phyloP scores from a whole-genome alignment of 768 basidiomycete species.

The Crucibulum laeve region DNA sequence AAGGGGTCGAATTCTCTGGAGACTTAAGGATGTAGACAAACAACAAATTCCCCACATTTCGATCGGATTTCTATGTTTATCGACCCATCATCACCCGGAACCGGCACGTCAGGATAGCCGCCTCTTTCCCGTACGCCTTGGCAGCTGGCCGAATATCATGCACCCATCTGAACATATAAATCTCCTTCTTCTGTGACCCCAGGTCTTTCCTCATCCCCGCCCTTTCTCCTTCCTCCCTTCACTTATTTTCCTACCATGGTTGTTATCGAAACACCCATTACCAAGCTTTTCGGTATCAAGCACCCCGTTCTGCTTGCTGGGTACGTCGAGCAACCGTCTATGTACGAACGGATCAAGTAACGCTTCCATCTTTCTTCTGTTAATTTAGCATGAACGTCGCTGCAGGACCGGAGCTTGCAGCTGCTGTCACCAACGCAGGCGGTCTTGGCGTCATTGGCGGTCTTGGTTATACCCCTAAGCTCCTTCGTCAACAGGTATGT shows the following conservation, averaged over 20 bases:
- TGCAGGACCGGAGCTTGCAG: conserved; percentile 76
- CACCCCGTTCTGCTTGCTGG: conserved; percentile 88
- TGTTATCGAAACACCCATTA: conserved; percentile 77
- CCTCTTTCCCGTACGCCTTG: neutral
- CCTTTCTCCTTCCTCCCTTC: conserved; percentile 3
- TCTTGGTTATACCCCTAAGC: conserved; percentile 79
- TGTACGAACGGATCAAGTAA: neutral
- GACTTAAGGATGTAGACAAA: too few species aligned
- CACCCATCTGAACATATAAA: neutral
- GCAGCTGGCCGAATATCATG: conserved; percentile 2
- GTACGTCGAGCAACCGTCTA: conserved; percentile 17
- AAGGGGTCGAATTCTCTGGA: too few species aligned
- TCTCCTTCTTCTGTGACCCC: neutral
- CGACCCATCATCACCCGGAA: too few species aligned
- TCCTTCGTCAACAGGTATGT: conserved; percentile 71
- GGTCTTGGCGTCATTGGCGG: conserved; percentile 93
- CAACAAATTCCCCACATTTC: too few species aligned
- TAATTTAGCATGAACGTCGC: conserved; percentile 39
- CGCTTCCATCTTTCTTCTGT: neutral
- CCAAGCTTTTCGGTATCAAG: conserved; percentile 82
- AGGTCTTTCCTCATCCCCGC: conserved; percentile 5
- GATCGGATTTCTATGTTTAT: too few species aligned
- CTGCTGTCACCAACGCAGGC: conserved; percentile 92
- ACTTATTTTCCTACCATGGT: conserved; percentile 36
- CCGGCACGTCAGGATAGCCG: conserved; percentile 7